Evolutionary conservation across 192 early-diverging fungal species (phyloP), one percentile per base, ranked within the genome.

Genomic region (Chytriomyces sp.): DNA sequence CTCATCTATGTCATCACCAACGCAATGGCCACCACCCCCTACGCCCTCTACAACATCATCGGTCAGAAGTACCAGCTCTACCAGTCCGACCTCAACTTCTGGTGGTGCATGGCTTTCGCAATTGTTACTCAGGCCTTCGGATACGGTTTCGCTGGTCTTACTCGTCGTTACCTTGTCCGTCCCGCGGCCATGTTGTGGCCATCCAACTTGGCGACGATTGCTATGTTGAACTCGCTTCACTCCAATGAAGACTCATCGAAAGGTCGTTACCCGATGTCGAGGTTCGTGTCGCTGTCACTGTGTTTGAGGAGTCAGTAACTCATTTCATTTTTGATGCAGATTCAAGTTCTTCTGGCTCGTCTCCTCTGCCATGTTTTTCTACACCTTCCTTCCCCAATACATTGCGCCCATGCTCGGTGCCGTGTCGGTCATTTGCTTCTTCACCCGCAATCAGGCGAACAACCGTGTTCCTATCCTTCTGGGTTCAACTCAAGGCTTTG

Each of bases 131-230:
- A 87, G 64, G 60, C 83, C 59, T 77, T 90, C 74, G 86, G 86
- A 33, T 88, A 82, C 57, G 86, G 88, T 57, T 73, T 89, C 75
- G 90, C 88, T 61, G 92, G 88, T 66, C 77, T 88, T 28, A 83
- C 80, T 65, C 88, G 92, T 38, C 82, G 85, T 30, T 92, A 88
- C 77, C 83, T 96, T 22, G 93, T 96, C 4, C 88, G 91, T 39
- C 93, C 93, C 14, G 81, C 91, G 4, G 79, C 87, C 10, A 94
- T 96, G 93, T 82, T 93, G 39, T 96, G 92, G 92, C 93, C 93
- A 7, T 64, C 80, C 6, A 90, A 85, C 59, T 82, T 96, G 38
- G 81, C 92, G 53, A 89, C 86, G 41, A 88, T 92, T 39, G 88
- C 91, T 22, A 79, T 94, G 31, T 93, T 93, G 79, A 87, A 89